Evolutionary conservation across 345 rosid genomes (phyloP), one percentile per base, ranked within the genome.

Genomic region (Murraya paniculata): DNA sequence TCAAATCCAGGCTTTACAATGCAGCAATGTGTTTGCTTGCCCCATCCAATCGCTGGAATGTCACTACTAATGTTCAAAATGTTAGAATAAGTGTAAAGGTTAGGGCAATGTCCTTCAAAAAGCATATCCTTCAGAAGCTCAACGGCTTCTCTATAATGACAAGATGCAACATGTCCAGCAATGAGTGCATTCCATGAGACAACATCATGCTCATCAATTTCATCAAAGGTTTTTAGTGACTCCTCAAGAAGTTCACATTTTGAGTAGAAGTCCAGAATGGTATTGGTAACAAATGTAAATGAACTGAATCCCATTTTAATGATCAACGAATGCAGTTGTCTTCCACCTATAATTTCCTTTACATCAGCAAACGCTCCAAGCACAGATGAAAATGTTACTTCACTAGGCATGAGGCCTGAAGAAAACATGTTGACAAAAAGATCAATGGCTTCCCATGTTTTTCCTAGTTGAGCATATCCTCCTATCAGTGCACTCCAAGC

Each of bases 181-280:
- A 84, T 78, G 69, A 84, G 66, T 24, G 84, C 24, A 77, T 84
- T 84, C 86, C 86, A 84, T 24, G 84, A 80, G 39, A 84, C 82
- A 57, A 71, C n/a, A 84, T 84, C 86, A 65, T 36, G 83, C 75
- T 48, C 68, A 65, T 69, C 71, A 71, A 83, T 83, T 68, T 80
- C 83, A 71, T 74, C 35, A 66, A 84, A 84, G 60, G 61, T 70
- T 74, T 70, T 77, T 25, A 69, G 50, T 1, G 82, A 74, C 45
- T 80, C 84, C 48, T 74, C 77, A 27, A 81, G 60, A 59, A 69
- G 65, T 31, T 73, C 80, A 74, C 81, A 80, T 84, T 83, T 83
- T 57, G 86, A 80, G 77, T 80, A 84, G 38, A 78, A 83, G n/a
- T 74, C 84, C 45, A 84, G 59, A 74, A 84, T 68, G 3, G 82